A percentile compares a stretch with the other conserved stretches of the same genome.
Conservation (phyloP, 768 basidiomycete genomes). For the Mycena metata region DNA sequence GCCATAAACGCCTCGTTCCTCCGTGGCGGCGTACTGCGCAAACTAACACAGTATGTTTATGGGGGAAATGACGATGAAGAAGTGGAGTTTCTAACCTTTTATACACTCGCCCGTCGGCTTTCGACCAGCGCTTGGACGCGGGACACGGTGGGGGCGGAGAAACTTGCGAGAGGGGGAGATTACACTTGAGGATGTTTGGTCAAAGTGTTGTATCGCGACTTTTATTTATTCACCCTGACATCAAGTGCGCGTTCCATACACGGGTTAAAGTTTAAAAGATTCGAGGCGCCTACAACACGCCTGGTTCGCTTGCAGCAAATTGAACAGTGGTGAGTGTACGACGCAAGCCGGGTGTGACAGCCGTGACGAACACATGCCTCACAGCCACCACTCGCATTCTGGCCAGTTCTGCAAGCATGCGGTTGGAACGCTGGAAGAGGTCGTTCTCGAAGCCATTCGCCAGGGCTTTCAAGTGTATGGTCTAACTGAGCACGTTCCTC, state of each 20-base stretch:
- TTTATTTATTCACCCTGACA: no score
- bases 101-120: slow-evolving; percentile 7
- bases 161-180: slow-evolving; percentile 10
- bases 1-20: not conserved
- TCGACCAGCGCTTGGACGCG: slow-evolving; percentile 5
- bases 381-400: slow-evolving; percentile 92
- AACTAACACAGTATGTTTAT: slow-evolving; percentile 17
- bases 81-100: slow-evolving; percentile 4
- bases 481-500: slow-evolving; percentile 93
- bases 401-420: slow-evolving; percentile 96
- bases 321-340: no score
- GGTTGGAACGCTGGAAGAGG: slow-evolving; percentile 81
- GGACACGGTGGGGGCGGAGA: slow-evolving; percentile 17
- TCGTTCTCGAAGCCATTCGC: slow-evolving; percentile 83
- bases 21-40: not conserved
- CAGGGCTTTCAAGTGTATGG: slow-evolving; percentile 88
- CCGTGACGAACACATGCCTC: slow-evolving; percentile 58
- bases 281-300: no score
- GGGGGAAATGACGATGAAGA: slow-evolving; percentile 9
- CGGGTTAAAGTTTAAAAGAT: no score
- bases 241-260: no score
- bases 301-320: no score
- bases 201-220: no score
- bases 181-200: slow-evolving; percentile 3
- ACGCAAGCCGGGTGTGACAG: no score